These are phyloP conservation scores for Populus deltoides DNA, from an alignment of 345 rosid species.

Conservation along the genomic window DNA sequence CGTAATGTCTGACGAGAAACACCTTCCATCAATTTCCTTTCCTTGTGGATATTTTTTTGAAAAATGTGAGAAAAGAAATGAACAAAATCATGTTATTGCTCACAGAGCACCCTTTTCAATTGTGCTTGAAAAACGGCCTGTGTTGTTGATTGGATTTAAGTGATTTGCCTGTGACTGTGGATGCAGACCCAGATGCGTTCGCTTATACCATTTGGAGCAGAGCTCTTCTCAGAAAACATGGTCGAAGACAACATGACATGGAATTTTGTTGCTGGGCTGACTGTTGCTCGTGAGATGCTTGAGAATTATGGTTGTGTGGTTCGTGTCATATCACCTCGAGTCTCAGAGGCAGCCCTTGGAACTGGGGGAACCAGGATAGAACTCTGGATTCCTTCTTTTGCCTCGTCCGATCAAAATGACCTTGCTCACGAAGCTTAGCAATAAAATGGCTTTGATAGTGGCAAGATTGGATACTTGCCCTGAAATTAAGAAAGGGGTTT, in stretches of 20 bases:
- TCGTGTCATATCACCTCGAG: slow-evolving; percentile 74
- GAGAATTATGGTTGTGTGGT: slow-evolving; percentile 88
- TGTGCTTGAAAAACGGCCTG: not conserved
- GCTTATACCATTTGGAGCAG: slow-evolving; percentile 77
- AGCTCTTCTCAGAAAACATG: slow-evolving; percentile 63
- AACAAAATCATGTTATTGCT: not conserved
- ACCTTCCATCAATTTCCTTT: too few species aligned
- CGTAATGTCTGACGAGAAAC: too few species aligned
- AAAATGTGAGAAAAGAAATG: not conserved
- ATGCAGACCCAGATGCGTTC: slow-evolving; percentile 93
- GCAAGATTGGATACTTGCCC: too few species aligned
- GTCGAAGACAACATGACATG: slow-evolving; percentile 97
- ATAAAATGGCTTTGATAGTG: not conserved
- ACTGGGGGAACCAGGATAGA: slow-evolving; percentile 84
- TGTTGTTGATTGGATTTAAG: not conserved
- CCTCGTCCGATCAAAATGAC: slow-evolving; percentile 37
- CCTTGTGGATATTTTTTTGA: too few species aligned
- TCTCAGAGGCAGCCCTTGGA: slow-evolving; percentile 59
- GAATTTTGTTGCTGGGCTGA: slow-evolving; percentile 90
- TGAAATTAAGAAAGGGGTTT: too few species aligned
- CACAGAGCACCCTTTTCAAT: not conserved
- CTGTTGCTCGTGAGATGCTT: slow-evolving; percentile 85
- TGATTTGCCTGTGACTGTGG: slow-evolving; percentile 3
- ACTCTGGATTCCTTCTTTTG: slow-evolving; percentile 72
- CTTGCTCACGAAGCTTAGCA: slow-evolving; percentile 19